phyloP scores from a whole-genome alignment of 2,329 filamentous ascomycete genomes.

The Claviceps cyperi region DNA sequence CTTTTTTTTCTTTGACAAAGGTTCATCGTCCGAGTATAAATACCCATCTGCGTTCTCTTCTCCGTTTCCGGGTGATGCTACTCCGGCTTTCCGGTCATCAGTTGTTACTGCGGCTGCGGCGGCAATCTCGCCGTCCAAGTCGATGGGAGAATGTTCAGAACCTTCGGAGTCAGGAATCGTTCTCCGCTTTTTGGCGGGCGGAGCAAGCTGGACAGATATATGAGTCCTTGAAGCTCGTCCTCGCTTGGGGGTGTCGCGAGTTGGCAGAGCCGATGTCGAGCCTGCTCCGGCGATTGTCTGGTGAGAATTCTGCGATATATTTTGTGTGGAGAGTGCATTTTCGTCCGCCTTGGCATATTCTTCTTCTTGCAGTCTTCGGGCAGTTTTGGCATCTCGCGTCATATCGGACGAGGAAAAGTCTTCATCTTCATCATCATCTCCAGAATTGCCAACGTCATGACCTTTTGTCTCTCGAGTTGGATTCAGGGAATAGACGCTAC shows the following conservation, averaged over 20 bases:
- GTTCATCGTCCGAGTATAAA: constrained; percentile 17
- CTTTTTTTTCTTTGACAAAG: constrained; percentile 11
- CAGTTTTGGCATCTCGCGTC: constrained; percentile 16
- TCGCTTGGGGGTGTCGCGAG: constrained; percentile 12
- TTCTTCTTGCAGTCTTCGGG: constrained; percentile 21
- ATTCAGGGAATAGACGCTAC: constrained; percentile 34
- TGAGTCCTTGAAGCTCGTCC: constrained; percentile 10
- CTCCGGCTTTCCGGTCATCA: constrained; percentile 7
- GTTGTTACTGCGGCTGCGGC: constrained; percentile 10
- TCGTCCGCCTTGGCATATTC: constrained; percentile 13
- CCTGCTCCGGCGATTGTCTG: neutral
- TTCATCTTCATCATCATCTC: constrained; percentile 17
- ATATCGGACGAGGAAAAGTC: constrained; percentile 15
- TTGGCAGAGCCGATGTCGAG: constrained; percentile 3
- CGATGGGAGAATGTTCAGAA: constrained; percentile 9
- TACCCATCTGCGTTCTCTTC: constrained; percentile 1
- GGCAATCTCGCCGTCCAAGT: constrained; percentile 20
- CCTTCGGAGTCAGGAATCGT: constrained; percentile 18
- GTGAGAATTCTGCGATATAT: constrained; percentile 1
- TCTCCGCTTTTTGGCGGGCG: constrained; percentile 17
- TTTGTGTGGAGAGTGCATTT: constrained; percentile 1
- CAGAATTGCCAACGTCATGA: constrained; percentile 25
- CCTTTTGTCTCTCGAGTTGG: constrained; percentile 29
- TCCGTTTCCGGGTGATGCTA: neutral
- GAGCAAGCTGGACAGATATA: constrained; percentile 8